Base-by-base conservation (phyloP, 305 asterid species). In the Solanum hybrid region DNA sequence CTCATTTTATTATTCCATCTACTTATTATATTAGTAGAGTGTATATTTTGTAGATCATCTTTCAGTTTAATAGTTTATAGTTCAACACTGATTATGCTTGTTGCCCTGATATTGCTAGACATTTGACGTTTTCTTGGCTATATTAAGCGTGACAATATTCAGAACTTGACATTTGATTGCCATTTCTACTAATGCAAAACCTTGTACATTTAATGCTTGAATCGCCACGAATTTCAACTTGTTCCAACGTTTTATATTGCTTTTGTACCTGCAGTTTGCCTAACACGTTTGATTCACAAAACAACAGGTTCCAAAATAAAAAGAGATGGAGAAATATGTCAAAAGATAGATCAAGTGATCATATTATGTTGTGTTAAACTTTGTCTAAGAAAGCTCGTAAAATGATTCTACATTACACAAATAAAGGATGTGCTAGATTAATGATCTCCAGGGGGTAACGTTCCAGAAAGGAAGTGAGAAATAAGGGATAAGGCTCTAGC, bases 401-500 rank as follows among this genome's bases (percentile, higher is more conserved):
- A 76, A 76, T 76, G 7, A 76, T 76, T 76, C 2, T 32, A 2
- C 9, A 40, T 45, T 82, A 82, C 73, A 82, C 11, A 82, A 45
- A 10, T 10, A 17, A 42, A 80, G 8, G 71, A 81, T 81, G 2
- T 15, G 24, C 66, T 38, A 45, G 40, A 27, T 3, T 29, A 82
- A 82, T 10, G 6, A 29, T 45, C 19, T 15, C 40, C 73, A 4
- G 87, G 40, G 15, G 87, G 87, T 45, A 51, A 2, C 1, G 40
- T 45, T 0, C 40, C 73, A 29, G 87, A 82, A 27, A 92, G 92
- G 84, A 93, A 92, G 17, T 92, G 92, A 7, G 94, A 89, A 37
- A 92, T 60, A 37, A 91, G 87, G 27, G 90, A 32, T 9, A 92
- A 84, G 1, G 92, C 94, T 80, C 94, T 90, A 19, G 89, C 90